Evolutionary conservation across 371 early-diverging fungal genomes (phyloP).

Genomic region (Mucor velutinosus): DNA sequence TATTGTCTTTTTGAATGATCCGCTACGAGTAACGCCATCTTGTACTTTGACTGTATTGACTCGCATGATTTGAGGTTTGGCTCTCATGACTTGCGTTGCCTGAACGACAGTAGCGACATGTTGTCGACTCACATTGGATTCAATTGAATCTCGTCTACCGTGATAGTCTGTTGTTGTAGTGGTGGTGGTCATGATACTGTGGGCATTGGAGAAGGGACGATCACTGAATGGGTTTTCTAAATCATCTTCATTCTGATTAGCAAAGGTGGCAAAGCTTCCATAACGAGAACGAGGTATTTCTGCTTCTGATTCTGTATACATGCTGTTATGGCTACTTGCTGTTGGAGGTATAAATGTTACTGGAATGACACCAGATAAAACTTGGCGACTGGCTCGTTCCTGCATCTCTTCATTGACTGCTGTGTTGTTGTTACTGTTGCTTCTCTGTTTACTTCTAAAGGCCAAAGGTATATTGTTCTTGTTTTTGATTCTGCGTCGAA

Average conservation of each 20-base stretch:
- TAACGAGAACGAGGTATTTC: constrained; percentile 4
- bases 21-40: constrained; percentile 30
- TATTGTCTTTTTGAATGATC: constrained; percentile 28
- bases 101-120: constrained; percentile 26
- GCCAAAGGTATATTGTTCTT: constrained; percentile 31
- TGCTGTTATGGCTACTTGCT: neutral
- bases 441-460: constrained; percentile 11
- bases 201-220: constrained; percentile 7
- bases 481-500: constrained; percentile 27
- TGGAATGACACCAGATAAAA: constrained; percentile 52
- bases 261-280: constrained; percentile 18
- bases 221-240: constrained; percentile 22
- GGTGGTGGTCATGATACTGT: constrained; percentile 14
- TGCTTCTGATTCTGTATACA: neutral
- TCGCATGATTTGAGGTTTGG: constrained; percentile 49
- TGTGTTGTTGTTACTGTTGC: neutral
- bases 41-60: constrained; percentile 42
- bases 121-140: constrained; percentile 25
- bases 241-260: neutral
- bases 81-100: constrained; percentile 45
- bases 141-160: constrained; percentile 27
- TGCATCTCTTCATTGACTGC: constrained; percentile 14
- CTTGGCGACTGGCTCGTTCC: constrained; percentile 4
- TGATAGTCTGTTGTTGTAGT: neutral
- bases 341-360: constrained; percentile 51